These are phyloP conservation scores for Capronia americana DNA, from an alignment of 2,329 filamentous ascomycete genomes.

Conservation along the genomic window DNA sequence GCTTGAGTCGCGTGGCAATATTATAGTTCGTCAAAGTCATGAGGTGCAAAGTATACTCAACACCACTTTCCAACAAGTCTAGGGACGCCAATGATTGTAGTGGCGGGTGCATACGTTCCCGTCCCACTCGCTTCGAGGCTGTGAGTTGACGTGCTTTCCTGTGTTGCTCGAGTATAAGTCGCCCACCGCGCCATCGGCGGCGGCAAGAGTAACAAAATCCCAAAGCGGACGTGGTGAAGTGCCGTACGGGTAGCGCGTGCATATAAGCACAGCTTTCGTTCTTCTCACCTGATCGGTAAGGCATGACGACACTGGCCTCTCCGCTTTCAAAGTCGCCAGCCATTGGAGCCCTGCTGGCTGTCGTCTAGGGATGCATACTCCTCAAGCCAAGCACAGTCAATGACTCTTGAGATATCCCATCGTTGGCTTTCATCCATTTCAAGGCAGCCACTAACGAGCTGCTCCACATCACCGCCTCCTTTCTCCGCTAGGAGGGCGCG, in stretches of 20 bases:
- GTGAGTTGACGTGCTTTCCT: neutral
- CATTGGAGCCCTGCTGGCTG: conserved; percentile 21
- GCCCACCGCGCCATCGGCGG: too few relatives aligned
- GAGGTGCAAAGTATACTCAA: neutral
- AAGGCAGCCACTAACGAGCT: conserved; percentile 66
- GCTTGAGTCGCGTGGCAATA: neutral
- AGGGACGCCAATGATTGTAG: neutral
- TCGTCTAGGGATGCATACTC: conserved; percentile 39
- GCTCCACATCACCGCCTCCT: conserved; percentile 53
- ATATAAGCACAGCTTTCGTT: neutral
- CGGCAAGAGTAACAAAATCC: neutral
- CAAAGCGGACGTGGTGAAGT: neutral
- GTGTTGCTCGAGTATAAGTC: neutral
- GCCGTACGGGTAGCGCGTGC: too few relatives aligned
- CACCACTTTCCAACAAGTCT: neutral
- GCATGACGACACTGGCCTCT: neutral
- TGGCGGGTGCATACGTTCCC: neutral
- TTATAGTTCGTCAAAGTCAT: neutral
- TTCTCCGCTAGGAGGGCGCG: conserved; percentile 38
- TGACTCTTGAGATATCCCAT: conserved; percentile 63
- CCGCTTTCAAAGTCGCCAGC: conserved; percentile 30
- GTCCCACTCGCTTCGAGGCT: neutral
- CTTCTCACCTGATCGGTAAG: neutral
- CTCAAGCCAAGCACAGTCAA: conserved; percentile 63
- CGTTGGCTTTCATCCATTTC: conserved; percentile 61